Evolutionary conservation across 169 alveolate genomes (phyloP).

Genomic region (Plasmodium vivax): DNA sequence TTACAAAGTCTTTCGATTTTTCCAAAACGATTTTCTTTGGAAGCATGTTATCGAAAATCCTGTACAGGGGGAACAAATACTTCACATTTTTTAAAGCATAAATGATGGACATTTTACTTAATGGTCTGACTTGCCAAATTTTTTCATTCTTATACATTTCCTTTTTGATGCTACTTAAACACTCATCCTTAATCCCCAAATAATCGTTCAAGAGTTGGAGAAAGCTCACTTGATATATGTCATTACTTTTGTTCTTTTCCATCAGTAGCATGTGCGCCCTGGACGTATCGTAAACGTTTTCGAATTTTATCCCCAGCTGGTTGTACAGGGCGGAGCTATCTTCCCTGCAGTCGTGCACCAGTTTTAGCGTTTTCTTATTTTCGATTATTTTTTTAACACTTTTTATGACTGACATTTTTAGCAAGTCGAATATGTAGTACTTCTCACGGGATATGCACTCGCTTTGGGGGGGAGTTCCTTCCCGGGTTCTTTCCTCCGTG

Average conservation of each 20-base stretch:
- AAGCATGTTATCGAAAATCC: slow-evolving; percentile 51
- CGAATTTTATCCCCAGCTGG: slow-evolving; percentile 80
- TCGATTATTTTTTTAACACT: slow-evolving; percentile 78
- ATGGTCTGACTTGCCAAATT: slow-evolving; percentile 74
- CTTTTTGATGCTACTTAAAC: slow-evolving; percentile 56
- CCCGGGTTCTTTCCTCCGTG: slow-evolving; percentile 8
- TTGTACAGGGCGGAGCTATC: slow-evolving; percentile 82
- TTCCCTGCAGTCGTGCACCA: slow-evolving; percentile 78
- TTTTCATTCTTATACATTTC: slow-evolving; percentile 75
- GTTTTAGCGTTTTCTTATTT: slow-evolving; percentile 67
- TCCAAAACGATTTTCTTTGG: slow-evolving; percentile 59
- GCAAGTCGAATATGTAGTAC: slow-evolving; percentile 46
- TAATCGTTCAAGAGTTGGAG: slow-evolving; percentile 57
- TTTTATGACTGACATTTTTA: slow-evolving; percentile 9
- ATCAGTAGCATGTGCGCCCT: slow-evolving; percentile 67
- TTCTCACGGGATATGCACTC: slow-evolving; percentile 11
- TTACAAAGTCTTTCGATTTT: slow-evolving; percentile 66
- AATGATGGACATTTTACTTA: slow-evolving; percentile 49
- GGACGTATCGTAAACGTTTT: slow-evolving; percentile 81
- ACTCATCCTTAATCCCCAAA: slow-evolving; percentile 72
- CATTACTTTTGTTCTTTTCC: slow-evolving; percentile 45
- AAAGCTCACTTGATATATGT: slow-evolving; percentile 69
- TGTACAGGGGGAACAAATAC: slow-evolving; percentile 53
- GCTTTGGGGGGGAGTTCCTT: neutral
- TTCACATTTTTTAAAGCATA: slow-evolving; percentile 75